Conservation (phyloP, 2,329 filamentous ascomycete species). For the Scopulariopsis brevicaulis region DNA sequence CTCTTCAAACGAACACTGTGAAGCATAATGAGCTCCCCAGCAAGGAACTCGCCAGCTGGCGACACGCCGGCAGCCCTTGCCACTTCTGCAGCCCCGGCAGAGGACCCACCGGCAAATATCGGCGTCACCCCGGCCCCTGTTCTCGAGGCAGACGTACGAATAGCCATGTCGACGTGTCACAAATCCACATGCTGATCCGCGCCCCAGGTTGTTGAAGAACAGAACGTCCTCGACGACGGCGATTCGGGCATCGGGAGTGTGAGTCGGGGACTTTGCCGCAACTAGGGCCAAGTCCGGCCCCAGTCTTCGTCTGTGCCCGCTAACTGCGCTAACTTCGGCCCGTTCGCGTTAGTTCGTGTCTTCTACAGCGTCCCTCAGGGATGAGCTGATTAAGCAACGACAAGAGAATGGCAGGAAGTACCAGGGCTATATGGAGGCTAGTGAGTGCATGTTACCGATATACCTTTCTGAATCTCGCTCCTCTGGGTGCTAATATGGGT, state of each 20-base stretch:
- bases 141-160: neutral
- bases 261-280: neutral
- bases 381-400: neutral
- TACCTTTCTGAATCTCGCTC: neutral
- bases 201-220: neutral
- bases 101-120: neutral
- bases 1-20: neutral
- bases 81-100: neutral
- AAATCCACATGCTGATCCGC: neutral
- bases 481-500: neutral
- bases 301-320: neutral
- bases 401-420: constrained; percentile 1
- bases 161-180: neutral
- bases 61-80: too few relatives aligned
- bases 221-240: neutral
- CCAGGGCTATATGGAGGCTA: neutral
- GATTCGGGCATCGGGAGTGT: neutral
- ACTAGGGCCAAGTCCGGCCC: neutral
- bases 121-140: neutral
- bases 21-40: too few relatives aligned
- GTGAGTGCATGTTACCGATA: neutral
- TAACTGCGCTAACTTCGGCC: neutral
- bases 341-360: constrained; percentile 1
- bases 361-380: neutral
- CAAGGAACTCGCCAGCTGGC: too few relatives aligned